Percentiles rank a stretch among this genome's conserved stretches.
Conservation (phyloP, 768 basidiomycete genomes). For the Dacryopinax primogenitus region DNA sequence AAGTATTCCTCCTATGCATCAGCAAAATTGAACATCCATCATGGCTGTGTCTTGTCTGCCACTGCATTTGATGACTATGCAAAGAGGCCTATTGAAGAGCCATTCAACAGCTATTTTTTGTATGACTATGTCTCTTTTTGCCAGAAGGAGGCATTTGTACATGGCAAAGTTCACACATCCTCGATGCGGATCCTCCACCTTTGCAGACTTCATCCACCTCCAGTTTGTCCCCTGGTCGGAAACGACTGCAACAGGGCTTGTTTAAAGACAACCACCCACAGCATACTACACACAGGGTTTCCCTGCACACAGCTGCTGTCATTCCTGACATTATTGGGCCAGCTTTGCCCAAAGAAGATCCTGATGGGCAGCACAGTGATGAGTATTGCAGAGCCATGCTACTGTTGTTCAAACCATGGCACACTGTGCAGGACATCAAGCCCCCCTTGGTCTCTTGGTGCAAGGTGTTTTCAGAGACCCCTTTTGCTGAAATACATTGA, state of each 20-base stretch:
- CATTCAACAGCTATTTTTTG: constrained; percentile 17
- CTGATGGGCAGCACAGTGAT: constrained; percentile 15
- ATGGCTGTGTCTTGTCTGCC: neutral
- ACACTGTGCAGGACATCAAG: constrained; percentile 21
- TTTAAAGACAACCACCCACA: constrained; percentile 21
- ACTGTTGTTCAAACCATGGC: constrained; percentile 36
- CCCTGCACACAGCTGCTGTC: neutral
- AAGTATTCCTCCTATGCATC: too few species aligned
- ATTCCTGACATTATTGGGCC: constrained; percentile 31
- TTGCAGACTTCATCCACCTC: neutral
- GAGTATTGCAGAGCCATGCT: constrained; percentile 31
- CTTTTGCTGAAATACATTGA: constrained; percentile 10
- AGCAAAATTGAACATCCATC: too few species aligned
- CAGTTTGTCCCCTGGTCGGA: neutral
- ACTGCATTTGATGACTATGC: neutral
- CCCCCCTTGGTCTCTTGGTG: constrained; percentile 20
- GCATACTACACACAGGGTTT: constrained; percentile 18
- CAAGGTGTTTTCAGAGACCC: constrained; percentile 23
- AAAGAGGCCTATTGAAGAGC: neutral
- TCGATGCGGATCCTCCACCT: constrained; percentile 1
- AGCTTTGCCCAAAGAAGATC: constrained; percentile 23
- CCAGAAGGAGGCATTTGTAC: constrained; percentile 19
- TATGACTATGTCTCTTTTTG: constrained; percentile 26
- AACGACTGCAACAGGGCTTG: neutral
- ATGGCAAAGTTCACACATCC: constrained; percentile 9